phyloP scores from a whole-genome alignment of 495 filamentous ascomycete species.

The Aspergillus affinis region DNA sequence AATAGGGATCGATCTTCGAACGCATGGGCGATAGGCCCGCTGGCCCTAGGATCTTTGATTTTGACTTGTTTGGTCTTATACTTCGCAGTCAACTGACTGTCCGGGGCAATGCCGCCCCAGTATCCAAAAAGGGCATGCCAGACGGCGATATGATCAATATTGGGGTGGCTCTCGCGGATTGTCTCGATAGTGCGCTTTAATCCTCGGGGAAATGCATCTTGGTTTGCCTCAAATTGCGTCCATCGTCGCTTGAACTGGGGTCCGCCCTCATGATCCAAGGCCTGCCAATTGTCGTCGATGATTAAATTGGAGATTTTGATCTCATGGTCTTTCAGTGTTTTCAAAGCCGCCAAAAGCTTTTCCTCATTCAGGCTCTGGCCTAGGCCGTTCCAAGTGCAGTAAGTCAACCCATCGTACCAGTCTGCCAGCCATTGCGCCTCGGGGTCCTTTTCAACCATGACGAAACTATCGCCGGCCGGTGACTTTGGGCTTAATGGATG shows the following conservation, averaged over 20 bases:
- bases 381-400: slow-evolving; percentile 92
- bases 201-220: slow-evolving; percentile 74
- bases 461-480: slow-evolving; percentile 37
- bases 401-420: slow-evolving; percentile 84
- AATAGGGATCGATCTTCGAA: slow-evolving; percentile 34
- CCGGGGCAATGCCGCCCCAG: slow-evolving; percentile 83
- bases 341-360: slow-evolving; percentile 73
- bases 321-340: slow-evolving; percentile 64
- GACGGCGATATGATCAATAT: slow-evolving; percentile 81
- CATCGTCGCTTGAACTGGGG: slow-evolving; percentile 55
- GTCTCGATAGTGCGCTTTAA: slow-evolving; percentile 64
- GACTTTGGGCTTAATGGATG: slow-evolving; percentile 28
- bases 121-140: slow-evolving; percentile 97
- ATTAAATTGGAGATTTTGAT: slow-evolving; percentile 81
- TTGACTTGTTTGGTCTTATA: slow-evolving; percentile 77
- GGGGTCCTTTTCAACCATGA: slow-evolving; percentile 44
- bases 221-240: slow-evolving; percentile 80
- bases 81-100: slow-evolving; percentile 66
- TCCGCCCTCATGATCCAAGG: slow-evolving; percentile 59
- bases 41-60: slow-evolving; percentile 52
- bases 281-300: slow-evolving; percentile 97
- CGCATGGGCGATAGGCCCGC: slow-evolving; percentile 53
- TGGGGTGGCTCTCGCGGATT: slow-evolving; percentile 68
- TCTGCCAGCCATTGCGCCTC: slow-evolving; percentile 74
- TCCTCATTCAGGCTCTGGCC: slow-evolving; percentile 79